A percentile compares a stretch with the other conserved stretches of the same genome.
Conservation (phyloP, 139 green algal genomes). For the Micractinium sp. region DNA sequence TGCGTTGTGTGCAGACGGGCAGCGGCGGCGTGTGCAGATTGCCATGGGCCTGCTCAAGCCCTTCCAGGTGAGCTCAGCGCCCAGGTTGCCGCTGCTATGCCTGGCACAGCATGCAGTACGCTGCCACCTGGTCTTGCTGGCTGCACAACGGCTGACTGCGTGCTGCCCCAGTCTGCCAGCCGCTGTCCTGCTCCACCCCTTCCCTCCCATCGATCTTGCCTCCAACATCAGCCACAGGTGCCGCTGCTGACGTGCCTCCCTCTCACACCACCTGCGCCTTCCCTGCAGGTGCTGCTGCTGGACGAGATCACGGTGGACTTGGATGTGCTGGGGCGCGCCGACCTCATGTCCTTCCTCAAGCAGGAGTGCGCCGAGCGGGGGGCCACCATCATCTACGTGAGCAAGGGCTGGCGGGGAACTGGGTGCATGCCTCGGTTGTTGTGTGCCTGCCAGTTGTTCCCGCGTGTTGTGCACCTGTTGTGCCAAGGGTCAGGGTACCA, state of each 20-base stretch:
- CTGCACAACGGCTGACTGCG: background rate
- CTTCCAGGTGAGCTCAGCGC: conserved; percentile 66
- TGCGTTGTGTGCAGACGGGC: conserved; percentile 69
- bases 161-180: background rate
- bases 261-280: background rate
- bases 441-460: too few relatives aligned
- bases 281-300: conserved; percentile 37
- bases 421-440: too few relatives aligned
- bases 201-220: too few relatives aligned
- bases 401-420: too few relatives aligned
- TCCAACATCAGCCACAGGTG: too few relatives aligned
- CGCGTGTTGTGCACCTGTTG: too few relatives aligned
- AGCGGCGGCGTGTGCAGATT: conserved; percentile 93
- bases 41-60: conserved; percentile 86
- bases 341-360: conserved; percentile 89
- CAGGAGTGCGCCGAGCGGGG: conserved; percentile 77
- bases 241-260: too few relatives aligned
- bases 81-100: background rate
- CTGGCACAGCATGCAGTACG: background rate
- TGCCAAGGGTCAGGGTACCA: too few relatives aligned
- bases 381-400: conserved; percentile 87
- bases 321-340: conserved; percentile 92
- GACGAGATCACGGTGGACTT: conserved; percentile 98
- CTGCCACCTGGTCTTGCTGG: background rate
- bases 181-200: background rate